A percentile compares a stretch with the other conserved stretches of the same genome.
These are phyloP conservation scores for Lactarius pseudohatsudake DNA, from an alignment of 768 basidiomycete species.

Conservation along the genomic window DNA sequence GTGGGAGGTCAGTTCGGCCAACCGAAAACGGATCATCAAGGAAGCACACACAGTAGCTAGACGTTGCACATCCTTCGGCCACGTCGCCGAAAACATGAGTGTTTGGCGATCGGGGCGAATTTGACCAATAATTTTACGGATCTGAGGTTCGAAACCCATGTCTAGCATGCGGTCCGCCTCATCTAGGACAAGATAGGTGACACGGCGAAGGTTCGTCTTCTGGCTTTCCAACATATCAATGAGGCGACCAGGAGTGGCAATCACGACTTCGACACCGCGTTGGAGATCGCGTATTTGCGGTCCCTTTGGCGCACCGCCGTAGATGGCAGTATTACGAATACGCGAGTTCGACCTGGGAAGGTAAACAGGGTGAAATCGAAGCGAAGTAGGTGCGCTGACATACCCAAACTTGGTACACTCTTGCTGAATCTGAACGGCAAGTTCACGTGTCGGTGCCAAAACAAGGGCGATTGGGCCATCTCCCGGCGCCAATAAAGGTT, in stretches of 20 bases:
- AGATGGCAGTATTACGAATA: constrained; percentile 98
- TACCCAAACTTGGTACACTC: constrained; percentile 98
- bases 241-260: constrained; percentile 99
- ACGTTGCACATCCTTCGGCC: constrained; percentile 99
- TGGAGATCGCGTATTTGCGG: constrained; percentile 97
- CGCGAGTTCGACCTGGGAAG: constrained; percentile 76
- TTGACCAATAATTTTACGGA: constrained; percentile 95
- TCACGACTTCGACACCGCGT: constrained; percentile 95
- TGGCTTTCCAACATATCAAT: constrained; percentile 98
- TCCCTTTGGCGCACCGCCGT: constrained; percentile 98
- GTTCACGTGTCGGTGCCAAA: constrained; percentile 95
- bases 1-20: neutral
- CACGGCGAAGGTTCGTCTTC: constrained; percentile 93
- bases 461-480: constrained; percentile 98
- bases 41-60: constrained; percentile 69
- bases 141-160: constrained; percentile 99
- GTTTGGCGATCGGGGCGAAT: constrained; percentile 98
- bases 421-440: constrained; percentile 98
- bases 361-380: constrained; percentile 9
- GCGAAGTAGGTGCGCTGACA: constrained; percentile 32
- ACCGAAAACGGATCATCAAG: neutral
- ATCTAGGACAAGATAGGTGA: constrained; percentile 98
- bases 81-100: constrained; percentile 98
- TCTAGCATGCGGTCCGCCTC: constrained; percentile 99
- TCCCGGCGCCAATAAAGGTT: constrained; percentile 88